Evolutionary conservation across 768 basidiomycete species (phyloP), one percentile per base, ranked within the genome.

Genomic region (Phaeolepiota aurea): DNA sequence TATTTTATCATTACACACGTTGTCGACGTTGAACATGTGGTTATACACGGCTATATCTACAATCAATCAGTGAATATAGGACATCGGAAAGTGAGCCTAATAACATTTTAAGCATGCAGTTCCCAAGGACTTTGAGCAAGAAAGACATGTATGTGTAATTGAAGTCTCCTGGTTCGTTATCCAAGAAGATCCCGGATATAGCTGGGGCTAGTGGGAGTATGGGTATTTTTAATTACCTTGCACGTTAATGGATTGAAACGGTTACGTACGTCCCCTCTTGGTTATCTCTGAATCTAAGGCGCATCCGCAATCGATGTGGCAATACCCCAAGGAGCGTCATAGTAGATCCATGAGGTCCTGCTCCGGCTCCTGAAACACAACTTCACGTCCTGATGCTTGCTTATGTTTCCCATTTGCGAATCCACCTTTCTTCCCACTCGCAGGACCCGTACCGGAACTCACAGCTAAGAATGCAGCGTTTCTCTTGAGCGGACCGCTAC

Each of bases 341-440:
- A 52, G 39, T 44, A 54, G 49, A 38, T 69, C 69, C 59, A 63
- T 62, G 37, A 52, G 55, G 15, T 66, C 66, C 43, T 71, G 71
- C 38, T 72, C 68, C 20, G 61, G 66, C 48, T 71, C 70, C 48
- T 59, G 57, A 21, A 65, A 53, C 16, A 69, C 57, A 20, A 68
- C 49, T 43, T 55, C 54, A 4, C 54, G 44, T 20, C 37, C 25
- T 33, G 22, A 16, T 39, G 15, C 25, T 38, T 43, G 32, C 18
- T 38, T 40, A 20, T 32, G 39, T 13, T 38, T 37, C 1, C 23
- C 37, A 28, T 46, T 37, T 31, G 13, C 43, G 16, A 14, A 9
- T 28, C 14, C 10, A 5, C 38, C 22, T 12, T 31, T n/a, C 28
- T 40, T 18, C 43, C n/a, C 40, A 46, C 31, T 46, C 9, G 18